Evolutionary conservation across 23 red algal species (phyloP), one percentile per base, ranked within the genome.

Genomic region (Gracilaria vermiculophylla): DNA sequence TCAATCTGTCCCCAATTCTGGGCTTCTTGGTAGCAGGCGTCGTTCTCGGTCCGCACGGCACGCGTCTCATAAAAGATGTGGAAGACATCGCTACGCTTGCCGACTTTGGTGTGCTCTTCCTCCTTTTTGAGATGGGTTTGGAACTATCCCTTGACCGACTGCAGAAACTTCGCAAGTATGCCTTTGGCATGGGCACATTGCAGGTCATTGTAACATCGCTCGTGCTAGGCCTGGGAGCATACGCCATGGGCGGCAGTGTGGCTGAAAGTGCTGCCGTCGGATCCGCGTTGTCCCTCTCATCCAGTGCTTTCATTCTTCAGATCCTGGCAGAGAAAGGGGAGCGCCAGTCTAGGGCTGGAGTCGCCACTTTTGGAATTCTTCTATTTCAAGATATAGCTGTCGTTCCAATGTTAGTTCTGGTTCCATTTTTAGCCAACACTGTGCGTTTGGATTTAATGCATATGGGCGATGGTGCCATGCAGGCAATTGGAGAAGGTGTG

Each of bases 61-160:
- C 91, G 1, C 87, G 90, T 60, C 52, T 98, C 17, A 84, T 98
- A 35, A 74, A 77, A 40, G 96, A 98, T 60, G 96, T 98, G 19
- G 96, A 94, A 55, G 96, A 94, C 27, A 95, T 94, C 35, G 74
- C 70, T 16, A 49, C 74, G 78, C 72, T 98, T 27, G 96, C 96
- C 29, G 96, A 98, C 49, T 78, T 94, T 71, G 96, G 96, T 17
- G 96, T 98, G 9, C 78, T 98, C 41, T 98, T 98, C 50, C 67
- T 98, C 47, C 83, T 98, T 28, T 98, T 98, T 82, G 86, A 95
- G 48, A 98, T 98, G 96, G 96, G 96, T 34, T 73, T 98, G 41
- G 96, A 98, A 71, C 78, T 98, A 33, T 93, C 87, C 21, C 33
- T 98, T 34, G 92, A 98, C 57, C 67, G 96, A 62, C 70, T 98